Conservation (phyloP, 352 stramenopile species). For the Lagenidium giganteum region DNA sequence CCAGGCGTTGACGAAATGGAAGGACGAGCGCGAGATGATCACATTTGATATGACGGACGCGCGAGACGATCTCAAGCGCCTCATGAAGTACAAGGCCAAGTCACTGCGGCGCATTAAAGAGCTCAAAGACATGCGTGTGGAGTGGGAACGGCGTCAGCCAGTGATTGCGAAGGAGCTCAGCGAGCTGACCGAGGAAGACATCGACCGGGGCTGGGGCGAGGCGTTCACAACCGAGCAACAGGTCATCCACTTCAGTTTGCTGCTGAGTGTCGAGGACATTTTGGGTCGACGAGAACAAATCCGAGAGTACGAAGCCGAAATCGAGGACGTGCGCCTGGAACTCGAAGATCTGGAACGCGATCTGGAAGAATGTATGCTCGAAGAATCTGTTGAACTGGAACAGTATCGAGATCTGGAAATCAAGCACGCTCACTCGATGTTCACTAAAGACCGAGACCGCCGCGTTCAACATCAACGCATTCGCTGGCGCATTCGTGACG, state of each 20-base stretch:
- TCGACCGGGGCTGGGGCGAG: conserved; percentile 51
- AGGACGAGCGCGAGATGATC: conserved; percentile 51
- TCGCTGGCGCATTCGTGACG: conserved; percentile 39
- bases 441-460: conserved; percentile 20
- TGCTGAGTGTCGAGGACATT: conserved; percentile 62
- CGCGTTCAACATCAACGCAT: conserved; percentile 36
- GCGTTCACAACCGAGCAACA: conserved; percentile 62
- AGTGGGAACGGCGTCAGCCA: conserved; percentile 57
- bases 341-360: conserved; percentile 66
- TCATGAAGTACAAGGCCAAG: conserved; percentile 61
- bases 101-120: conserved; percentile 46
- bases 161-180: conserved; percentile 45
- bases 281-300: conserved; percentile 39
- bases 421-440: conserved; percentile 21
- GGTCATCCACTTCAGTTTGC: conserved; percentile 41
- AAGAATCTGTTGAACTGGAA: conserved; percentile 44
- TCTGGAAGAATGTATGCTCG: conserved; percentile 39
- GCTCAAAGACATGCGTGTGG: conserved; percentile 51
- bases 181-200: conserved; percentile 40
- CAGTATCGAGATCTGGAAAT: conserved; percentile 39
- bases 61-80: conserved; percentile 33
- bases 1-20: conserved; percentile 25
- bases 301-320: conserved; percentile 46
- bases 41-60: conserved; percentile 48
- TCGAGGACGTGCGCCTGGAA: conserved; percentile 48